Conservation (phyloP, 2,329 filamentous ascomycete genomes). For the Penicillium sp. region DNA sequence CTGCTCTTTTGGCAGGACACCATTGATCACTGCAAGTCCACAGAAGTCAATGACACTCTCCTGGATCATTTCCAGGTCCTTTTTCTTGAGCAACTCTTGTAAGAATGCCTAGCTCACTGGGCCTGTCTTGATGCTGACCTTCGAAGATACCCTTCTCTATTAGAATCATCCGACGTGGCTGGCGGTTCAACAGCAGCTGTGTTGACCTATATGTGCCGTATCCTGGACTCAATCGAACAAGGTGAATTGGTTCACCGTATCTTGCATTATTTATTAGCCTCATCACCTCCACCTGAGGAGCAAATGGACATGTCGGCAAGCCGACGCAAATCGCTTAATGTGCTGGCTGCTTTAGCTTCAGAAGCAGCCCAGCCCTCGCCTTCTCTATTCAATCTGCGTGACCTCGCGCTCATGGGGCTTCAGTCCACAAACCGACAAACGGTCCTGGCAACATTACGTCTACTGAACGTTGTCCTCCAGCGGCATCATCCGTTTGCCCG, state of each 20-base stretch:
- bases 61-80: constrained; percentile 97
- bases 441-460: constrained; percentile 81
- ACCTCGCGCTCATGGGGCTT: constrained; percentile 83
- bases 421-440: constrained; percentile 85
- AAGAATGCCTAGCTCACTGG: constrained; percentile 5
- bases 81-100: constrained; percentile 92
- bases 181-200: constrained; percentile 96
- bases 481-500: constrained; percentile 83
- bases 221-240: constrained; percentile 87
- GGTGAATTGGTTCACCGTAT: constrained; percentile 93
- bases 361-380: constrained; percentile 77
- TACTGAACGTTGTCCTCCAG: constrained; percentile 81
- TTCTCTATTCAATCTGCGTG: constrained; percentile 86
- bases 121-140: neutral
- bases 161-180: constrained; percentile 96
- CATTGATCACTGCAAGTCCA: constrained; percentile 87
- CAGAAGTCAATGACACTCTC: constrained; percentile 87
- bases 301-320: constrained; percentile 60
- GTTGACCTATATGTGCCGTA: constrained; percentile 85
- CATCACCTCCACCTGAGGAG: constrained; percentile 61
- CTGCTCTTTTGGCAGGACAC: constrained; percentile 98
- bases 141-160: constrained; percentile 81
- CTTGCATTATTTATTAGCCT: constrained; percentile 83
- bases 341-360: constrained; percentile 75
- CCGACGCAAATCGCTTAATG: constrained; percentile 84